Percentiles rank a stretch among this genome's conserved stretches.
phyloP scores from a whole-genome alignment of 805 yeast species.

The Metschnikowia picachoensis region DNA sequence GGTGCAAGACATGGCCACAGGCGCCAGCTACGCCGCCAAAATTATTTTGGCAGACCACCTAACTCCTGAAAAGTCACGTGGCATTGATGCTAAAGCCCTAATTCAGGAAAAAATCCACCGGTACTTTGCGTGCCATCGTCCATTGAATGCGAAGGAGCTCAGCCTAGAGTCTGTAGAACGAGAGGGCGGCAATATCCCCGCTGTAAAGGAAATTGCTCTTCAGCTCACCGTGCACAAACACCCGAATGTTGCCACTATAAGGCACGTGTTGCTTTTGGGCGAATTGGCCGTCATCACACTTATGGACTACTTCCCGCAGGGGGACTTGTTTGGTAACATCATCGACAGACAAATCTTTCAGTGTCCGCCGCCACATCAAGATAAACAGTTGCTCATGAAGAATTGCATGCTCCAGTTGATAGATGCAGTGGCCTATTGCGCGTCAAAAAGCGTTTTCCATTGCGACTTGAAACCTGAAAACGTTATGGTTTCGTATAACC shows the following conservation, averaged over 20 bases:
- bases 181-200: conserved; percentile 27
- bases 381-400: conserved; percentile 43
- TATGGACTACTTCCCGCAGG: conserved; percentile 83
- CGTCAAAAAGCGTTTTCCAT: conserved; percentile 31
- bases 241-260: conserved; percentile 73
- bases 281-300: conserved; percentile 58
- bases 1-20: conserved; percentile 47
- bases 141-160: conserved; percentile 7
- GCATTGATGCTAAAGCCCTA: conserved; percentile 56
- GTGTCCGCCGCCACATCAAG: conserved; percentile 47
- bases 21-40: conserved; percentile 63
- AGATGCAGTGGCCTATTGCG: conserved; percentile 35
- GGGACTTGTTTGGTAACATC: conserved; percentile 83
- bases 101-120: conserved; percentile 30
- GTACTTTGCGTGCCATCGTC: conserved; percentile 7
- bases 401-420: conserved; percentile 40
- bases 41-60: conserved; percentile 52
- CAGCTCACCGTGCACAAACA: conserved; percentile 76
- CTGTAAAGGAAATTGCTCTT: conserved; percentile 63
- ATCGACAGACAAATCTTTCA: conserved; percentile 67
- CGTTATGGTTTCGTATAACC: conserved; percentile 35
- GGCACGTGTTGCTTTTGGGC: conserved; percentile 62
- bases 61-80: conserved; percentile 62
- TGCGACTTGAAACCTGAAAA: conserved; percentile 44
- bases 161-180: conserved; percentile 17